Evolutionary conservation across 169 alveolate genomes (phyloP).

Genomic region (Prorocentrum cordatum): DNA sequence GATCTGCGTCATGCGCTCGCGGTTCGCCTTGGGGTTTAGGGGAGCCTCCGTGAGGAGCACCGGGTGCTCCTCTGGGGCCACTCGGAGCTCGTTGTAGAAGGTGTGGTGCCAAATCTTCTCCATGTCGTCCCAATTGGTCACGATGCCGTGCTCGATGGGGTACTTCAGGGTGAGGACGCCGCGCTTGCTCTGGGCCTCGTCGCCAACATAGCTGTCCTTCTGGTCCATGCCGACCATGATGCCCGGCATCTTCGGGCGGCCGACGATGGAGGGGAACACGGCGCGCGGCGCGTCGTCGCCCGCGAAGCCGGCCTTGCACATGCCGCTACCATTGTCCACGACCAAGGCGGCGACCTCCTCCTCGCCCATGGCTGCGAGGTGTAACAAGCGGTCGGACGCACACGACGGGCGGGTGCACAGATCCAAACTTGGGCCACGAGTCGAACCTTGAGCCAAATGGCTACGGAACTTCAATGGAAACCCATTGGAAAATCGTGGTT

Average conservation of each 20-base stretch:
- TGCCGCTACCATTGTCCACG: conserved; percentile 98
- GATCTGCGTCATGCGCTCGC: conserved; percentile 94
- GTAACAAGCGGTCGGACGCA: too few relatives aligned
- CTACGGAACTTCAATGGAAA: too few relatives aligned
- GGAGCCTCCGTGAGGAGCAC: conserved; percentile 96
- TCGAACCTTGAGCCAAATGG: too few relatives aligned
- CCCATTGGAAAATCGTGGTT: too few relatives aligned
- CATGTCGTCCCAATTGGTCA: conserved; percentile 97
- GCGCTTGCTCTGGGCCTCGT: conserved; percentile 94
- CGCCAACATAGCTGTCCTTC: conserved; percentile 93
- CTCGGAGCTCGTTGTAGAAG: conserved; percentile 93
- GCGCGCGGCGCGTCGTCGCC: conserved; percentile 91
- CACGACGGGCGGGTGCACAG: too few relatives aligned
- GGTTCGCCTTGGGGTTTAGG: conserved; percentile 90
- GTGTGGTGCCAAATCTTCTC: conserved; percentile 97
- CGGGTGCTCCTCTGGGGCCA: conserved; percentile 93
- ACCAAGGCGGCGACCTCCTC: conserved; percentile 77
- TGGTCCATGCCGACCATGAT: conserved; percentile 92
- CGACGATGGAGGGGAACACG: conserved; percentile 28
- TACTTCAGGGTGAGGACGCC: conserved; percentile 89
- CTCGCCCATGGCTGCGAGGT: too few relatives aligned
- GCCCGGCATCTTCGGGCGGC: conserved; percentile 79
- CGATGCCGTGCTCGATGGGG: conserved; percentile 96
- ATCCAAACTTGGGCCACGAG: too few relatives aligned
- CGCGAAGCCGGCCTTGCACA: conserved; percentile 98